phyloP scores from a whole-genome alignment of 192 early-diverging fungal species.

The Entomortierella beljakovae region DNA sequence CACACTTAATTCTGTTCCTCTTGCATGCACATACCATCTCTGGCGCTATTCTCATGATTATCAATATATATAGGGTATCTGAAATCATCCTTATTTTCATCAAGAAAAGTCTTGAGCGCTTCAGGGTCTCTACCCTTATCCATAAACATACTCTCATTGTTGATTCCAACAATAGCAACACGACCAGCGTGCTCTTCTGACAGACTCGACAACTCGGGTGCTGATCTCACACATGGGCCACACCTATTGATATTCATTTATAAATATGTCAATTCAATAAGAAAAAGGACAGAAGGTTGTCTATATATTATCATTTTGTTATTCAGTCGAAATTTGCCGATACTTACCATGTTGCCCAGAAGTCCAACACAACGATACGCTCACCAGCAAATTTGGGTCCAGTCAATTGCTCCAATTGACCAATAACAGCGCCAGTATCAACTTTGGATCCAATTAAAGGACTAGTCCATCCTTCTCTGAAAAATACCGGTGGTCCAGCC shows the following conservation, averaged over 20 bases:
- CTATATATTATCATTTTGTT: no score
- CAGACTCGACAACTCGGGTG: slow-evolving; percentile 32
- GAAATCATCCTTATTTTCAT: slow-evolving; percentile 25
- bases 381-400: slow-evolving; percentile 23
- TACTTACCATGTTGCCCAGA: slow-evolving; percentile 49
- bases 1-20: neutral
- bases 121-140: neutral
- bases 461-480: slow-evolving; percentile 35
- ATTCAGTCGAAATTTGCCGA: no score
- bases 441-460: slow-evolving; percentile 15
- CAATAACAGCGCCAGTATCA: slow-evolving; percentile 6
- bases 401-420: slow-evolving; percentile 16
- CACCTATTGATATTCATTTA: slow-evolving; percentile 16
- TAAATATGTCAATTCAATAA: no score
- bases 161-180: slow-evolving; percentile 36
- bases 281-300: no score
- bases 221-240: slow-evolving; percentile 27
- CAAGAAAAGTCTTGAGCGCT: slow-evolving; percentile 23
- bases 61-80: slow-evolving; percentile 30
- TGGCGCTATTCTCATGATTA: slow-evolving; percentile 18
- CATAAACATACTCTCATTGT: slow-evolving; percentile 29
- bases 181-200: slow-evolving; percentile 29
- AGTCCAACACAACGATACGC: slow-evolving; percentile 41
- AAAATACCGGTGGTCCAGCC: slow-evolving; percentile 27
- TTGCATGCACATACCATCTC: slow-evolving; percentile 21